phyloP scores from a whole-genome alignment of 2,329 filamentous ascomycete species.

The Amesomyces nigricolor region DNA sequence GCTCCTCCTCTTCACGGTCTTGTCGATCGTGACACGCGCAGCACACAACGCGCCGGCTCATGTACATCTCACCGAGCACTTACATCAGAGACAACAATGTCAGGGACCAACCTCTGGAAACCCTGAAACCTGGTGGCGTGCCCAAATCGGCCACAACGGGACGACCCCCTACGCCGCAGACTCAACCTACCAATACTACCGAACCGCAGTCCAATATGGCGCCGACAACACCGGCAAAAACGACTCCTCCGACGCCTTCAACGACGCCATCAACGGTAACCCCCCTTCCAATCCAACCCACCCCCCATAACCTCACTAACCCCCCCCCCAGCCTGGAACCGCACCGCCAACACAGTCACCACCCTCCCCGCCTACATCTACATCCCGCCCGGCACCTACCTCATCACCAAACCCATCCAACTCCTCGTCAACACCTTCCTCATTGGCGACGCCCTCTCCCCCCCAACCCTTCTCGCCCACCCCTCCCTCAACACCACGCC shows the following conservation, averaged over 20 bases:
- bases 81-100: slow-evolving; percentile 4
- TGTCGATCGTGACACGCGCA: background rate
- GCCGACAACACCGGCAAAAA: slow-evolving; percentile 27
- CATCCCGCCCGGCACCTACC: slow-evolving; percentile 31
- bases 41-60: background rate
- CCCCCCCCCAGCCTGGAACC: slow-evolving; percentile 22
- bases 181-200: slow-evolving; percentile 27
- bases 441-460: slow-evolving; percentile 29
- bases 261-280: slow-evolving; percentile 24
- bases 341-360: slow-evolving; percentile 28
- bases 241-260: slow-evolving; percentile 29
- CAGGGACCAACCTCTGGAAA: background rate
- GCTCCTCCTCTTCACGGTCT: background rate
- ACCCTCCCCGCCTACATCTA: slow-evolving; percentile 28
- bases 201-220: slow-evolving; percentile 26
- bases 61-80: too few relatives aligned
- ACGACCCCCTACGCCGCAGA: slow-evolving; percentile 26
- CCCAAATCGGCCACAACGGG: slow-evolving; percentile 27
- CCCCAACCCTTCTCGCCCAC: slow-evolving; percentile 29
- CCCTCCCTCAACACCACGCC: slow-evolving; percentile 14
- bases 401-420: slow-evolving; percentile 29
- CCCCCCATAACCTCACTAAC: background rate
- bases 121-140: slow-evolving; percentile 27
- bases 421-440: slow-evolving; percentile 31
- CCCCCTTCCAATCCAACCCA: background rate